Evolutionary conservation across 257 asterid genomes (phyloP).

Genomic region (Misopates orontium): DNA sequence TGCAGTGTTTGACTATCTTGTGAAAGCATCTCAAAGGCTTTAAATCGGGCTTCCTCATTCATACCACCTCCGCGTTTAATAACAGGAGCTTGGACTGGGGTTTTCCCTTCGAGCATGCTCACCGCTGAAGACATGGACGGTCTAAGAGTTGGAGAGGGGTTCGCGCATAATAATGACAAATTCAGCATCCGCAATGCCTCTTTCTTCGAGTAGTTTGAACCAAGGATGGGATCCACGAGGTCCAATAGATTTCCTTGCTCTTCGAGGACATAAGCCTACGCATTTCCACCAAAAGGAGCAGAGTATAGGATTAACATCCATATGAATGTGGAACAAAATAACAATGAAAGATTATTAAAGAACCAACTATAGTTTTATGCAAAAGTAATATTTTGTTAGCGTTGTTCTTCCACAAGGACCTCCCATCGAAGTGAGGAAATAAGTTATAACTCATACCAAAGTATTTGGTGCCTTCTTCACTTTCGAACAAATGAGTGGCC

Average conservation of each 20-base stretch:
- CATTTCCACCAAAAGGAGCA: not conserved
- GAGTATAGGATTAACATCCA: not conserved
- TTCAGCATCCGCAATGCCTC: constrained; percentile 72
- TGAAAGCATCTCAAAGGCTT: constrained; percentile 61
- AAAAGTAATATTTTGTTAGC: too few relatives aligned
- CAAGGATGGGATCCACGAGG: constrained; percentile 76
- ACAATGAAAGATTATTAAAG: not conserved
- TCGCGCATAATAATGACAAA: constrained; percentile 64
- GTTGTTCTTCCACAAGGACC: too few relatives aligned
- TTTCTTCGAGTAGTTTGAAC: constrained; percentile 45
- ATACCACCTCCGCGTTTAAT: constrained; percentile 40
- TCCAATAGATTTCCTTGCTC: constrained; percentile 88
- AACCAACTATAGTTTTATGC: not conserved
- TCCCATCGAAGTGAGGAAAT: too few relatives aligned
- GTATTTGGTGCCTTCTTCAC: too few relatives aligned
- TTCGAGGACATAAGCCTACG: constrained; percentile 79
- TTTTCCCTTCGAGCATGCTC: constrained; percentile 84
- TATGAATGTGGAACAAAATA: not conserved
- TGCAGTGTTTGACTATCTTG: constrained; percentile 67
- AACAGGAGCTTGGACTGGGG: constrained; percentile 68
- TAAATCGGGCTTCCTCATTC: constrained; percentile 55
- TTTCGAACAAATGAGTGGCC: too few relatives aligned
- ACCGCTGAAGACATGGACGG: constrained; percentile 85
- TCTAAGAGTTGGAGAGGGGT: constrained; percentile 77
- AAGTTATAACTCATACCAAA: too few relatives aligned